phyloP scores from a whole-genome alignment of 352 stramenopile species.

The Phytophthora agathidicida region DNA sequence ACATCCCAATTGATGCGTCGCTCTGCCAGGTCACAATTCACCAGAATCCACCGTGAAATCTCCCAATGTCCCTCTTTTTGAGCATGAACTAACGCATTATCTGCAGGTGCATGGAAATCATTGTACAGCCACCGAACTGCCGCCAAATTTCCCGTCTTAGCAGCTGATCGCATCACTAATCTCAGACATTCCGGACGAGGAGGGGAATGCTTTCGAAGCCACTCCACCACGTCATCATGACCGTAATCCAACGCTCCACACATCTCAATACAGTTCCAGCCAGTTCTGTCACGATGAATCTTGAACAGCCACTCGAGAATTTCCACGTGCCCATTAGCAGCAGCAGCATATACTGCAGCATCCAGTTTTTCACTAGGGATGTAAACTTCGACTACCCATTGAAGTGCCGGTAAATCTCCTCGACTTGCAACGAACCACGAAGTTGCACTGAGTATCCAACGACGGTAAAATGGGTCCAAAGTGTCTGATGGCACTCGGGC shows the following conservation, averaged over 20 bases:
- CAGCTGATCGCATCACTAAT: slow-evolving; percentile 25
- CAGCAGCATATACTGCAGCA: slow-evolving; percentile 32
- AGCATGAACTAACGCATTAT: slow-evolving; percentile 15
- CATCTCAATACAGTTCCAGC: slow-evolving; percentile 38
- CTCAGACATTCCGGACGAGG: slow-evolving; percentile 27
- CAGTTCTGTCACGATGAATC: slow-evolving; percentile 7
- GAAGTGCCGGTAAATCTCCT: slow-evolving; percentile 28
- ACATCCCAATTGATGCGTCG: slow-evolving; percentile 18
- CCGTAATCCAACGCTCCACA: slow-evolving; percentile 41
- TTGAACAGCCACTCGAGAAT: slow-evolving; percentile 28
- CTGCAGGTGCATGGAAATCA: slow-evolving; percentile 10
- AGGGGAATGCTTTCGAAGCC: slow-evolving; percentile 40
- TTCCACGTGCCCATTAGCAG: slow-evolving; percentile 18
- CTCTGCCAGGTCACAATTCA: slow-evolving; percentile 16
- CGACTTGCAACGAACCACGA: slow-evolving; percentile 17
- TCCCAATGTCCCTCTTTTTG: slow-evolving; percentile 21
- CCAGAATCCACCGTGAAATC: slow-evolving; percentile 24
- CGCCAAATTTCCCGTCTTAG: slow-evolving; percentile 16
- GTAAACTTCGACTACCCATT: slow-evolving; percentile 27
- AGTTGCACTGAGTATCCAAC: slow-evolving; percentile 28
- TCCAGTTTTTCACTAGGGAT: slow-evolving; percentile 5
- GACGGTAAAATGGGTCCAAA: slow-evolving; percentile 33
- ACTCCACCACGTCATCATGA: slow-evolving; percentile 48
- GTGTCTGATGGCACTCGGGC: neutral
- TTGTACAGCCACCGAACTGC: slow-evolving; percentile 24